Conservation (phyloP, 495 filamentous ascomycete species). For the Ascodesmis nigricans region DNA sequence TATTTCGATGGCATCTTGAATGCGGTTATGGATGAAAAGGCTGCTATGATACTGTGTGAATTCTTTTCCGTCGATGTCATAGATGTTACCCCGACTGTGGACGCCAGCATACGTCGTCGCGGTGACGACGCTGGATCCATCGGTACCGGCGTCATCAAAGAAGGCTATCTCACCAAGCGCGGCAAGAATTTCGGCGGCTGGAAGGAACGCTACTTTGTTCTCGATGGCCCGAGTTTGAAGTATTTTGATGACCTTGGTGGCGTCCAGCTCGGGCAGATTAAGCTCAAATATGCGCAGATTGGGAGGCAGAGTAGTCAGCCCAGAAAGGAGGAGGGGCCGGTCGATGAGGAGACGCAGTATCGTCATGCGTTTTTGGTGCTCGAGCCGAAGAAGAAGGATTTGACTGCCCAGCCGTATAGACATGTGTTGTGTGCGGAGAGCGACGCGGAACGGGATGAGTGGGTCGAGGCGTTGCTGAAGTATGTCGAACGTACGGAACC, state of each 20-base stretch:
- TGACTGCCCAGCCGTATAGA: conserved; percentile 67
- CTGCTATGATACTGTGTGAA: conserved; percentile 63
- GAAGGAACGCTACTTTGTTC: conserved; percentile 86
- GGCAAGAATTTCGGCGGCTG: conserved; percentile 99
- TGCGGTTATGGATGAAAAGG: conserved; percentile 47
- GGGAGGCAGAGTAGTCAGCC: conserved; percentile 44
- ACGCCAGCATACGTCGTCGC: conserved; percentile 7
- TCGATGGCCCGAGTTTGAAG: conserved; percentile 70
- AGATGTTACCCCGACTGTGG: conserved; percentile 29
- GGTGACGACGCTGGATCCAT: conserved; percentile 8
- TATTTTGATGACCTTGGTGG: conserved; percentile 85
- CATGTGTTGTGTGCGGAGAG: conserved; percentile 93
- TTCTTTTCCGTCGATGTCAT: conserved; percentile 76
- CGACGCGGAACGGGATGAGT: conserved; percentile 75
- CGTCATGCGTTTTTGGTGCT: conserved; percentile 87
- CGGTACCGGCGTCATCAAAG: conserved; percentile 35
- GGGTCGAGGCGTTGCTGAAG: conserved; percentile 74
- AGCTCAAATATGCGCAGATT: conserved; percentile 74
- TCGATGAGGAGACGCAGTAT: conserved; percentile 71
- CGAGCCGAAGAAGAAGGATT: conserved; percentile 92
- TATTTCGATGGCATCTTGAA: conserved; percentile 73
- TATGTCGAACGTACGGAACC: conserved; percentile 60
- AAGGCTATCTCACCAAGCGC: conserved; percentile 83
- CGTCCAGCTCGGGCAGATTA: conserved; percentile 77
- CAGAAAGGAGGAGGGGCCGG: conserved; percentile 31